Percentiles rank a stretch among this genome's conserved stretches.
Evolutionary conservation across 352 stramenopile species (phyloP).

Genomic region (Thraustotheca clavata): DNA sequence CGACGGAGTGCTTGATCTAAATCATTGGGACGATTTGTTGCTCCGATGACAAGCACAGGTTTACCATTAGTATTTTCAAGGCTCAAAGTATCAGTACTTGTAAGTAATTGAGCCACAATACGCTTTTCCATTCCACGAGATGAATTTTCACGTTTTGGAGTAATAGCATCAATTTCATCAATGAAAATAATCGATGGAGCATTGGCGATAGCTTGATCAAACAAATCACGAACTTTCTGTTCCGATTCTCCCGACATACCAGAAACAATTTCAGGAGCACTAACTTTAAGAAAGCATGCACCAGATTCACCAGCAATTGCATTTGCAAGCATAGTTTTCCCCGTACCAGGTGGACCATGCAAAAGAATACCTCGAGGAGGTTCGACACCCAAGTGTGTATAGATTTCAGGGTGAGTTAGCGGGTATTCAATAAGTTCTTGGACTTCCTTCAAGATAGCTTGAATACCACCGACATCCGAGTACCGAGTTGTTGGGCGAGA

Average conservation of each 20-base stretch:
- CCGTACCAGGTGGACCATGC: constrained; percentile 89
- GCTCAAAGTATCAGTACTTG: constrained; percentile 86
- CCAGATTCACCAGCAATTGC: constrained; percentile 90
- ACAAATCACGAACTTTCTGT: constrained; percentile 86
- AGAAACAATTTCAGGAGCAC: constrained; percentile 90
- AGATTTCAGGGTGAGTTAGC: constrained; percentile 90
- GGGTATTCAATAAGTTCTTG: constrained; percentile 94
- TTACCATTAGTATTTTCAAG: constrained; percentile 83
- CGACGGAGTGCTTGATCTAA: constrained; percentile 95
- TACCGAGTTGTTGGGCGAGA: constrained; percentile 71
- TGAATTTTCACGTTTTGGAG: constrained; percentile 89
- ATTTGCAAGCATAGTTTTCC: constrained; percentile 91
- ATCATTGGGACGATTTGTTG: constrained; percentile 95
- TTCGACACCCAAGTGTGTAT: constrained; percentile 88
- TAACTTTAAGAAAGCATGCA: constrained; percentile 81
- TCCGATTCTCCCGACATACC: constrained; percentile 89
- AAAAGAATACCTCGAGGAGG: constrained; percentile 87
- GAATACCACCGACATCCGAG: constrained; percentile 84
- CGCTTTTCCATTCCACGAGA: constrained; percentile 94
- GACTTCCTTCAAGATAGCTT: constrained; percentile 81
- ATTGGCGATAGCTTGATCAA: constrained; percentile 93
- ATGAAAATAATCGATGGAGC: constrained; percentile 97
- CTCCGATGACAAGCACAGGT: constrained; percentile 95
- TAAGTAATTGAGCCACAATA: constrained; percentile 95
- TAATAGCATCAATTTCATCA: constrained; percentile 97